phyloP scores from a whole-genome alignment of 1,284 basidiomycete species.

The Leccinum huronense region DNA sequence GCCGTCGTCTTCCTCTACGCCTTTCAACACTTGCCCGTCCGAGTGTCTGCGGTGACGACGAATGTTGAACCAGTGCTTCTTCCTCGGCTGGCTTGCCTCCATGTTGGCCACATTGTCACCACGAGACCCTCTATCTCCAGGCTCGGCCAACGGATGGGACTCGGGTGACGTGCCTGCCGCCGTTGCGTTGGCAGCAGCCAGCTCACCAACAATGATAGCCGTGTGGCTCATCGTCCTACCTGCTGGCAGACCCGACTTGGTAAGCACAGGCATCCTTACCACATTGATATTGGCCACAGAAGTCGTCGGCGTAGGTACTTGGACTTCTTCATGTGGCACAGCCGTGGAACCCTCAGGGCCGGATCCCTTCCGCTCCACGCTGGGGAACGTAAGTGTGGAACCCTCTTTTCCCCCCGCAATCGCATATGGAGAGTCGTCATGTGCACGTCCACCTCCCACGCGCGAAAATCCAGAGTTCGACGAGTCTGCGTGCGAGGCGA shows the following conservation, averaged over 20 bases:
- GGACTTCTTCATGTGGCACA: slow-evolving; percentile 34
- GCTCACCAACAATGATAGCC: slow-evolving; percentile 55
- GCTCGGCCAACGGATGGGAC: slow-evolving; percentile 21
- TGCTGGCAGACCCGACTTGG: slow-evolving; percentile 47
- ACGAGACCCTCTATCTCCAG: slow-evolving; percentile 17
- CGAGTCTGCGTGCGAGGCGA: slow-evolving; percentile 34
- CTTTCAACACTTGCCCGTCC: slow-evolving; percentile 44
- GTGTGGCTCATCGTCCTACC: slow-evolving; percentile 79
- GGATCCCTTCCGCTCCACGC: slow-evolving; percentile 47
- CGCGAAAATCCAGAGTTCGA: slow-evolving; percentile 68
- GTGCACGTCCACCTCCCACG: slow-evolving; percentile 74
- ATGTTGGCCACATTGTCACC: slow-evolving; percentile 32
- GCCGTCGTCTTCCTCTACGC: slow-evolving; percentile 37
- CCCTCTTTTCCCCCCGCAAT: slow-evolving; percentile 46
- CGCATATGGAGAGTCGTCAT: slow-evolving; percentile 76
- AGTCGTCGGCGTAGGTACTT: slow-evolving; percentile 53
- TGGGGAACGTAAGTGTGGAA: slow-evolving; percentile 65
- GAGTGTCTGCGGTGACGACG: slow-evolving; percentile 59
- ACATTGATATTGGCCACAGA: slow-evolving; percentile 49
- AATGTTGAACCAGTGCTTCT: slow-evolving; percentile 68
- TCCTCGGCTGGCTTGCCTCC: slow-evolving; percentile 47
- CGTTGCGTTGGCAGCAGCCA: slow-evolving; percentile 21
- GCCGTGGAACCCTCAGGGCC: slow-evolving; percentile 27
- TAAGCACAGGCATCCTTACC: slow-evolving; percentile 40
- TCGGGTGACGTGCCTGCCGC: slow-evolving; percentile 18